A percentile compares a stretch with the other conserved stretches of the same genome.
Conservation (phyloP, 2,329 filamentous ascomycete species). For the Pestalotiopsis sp. region DNA sequence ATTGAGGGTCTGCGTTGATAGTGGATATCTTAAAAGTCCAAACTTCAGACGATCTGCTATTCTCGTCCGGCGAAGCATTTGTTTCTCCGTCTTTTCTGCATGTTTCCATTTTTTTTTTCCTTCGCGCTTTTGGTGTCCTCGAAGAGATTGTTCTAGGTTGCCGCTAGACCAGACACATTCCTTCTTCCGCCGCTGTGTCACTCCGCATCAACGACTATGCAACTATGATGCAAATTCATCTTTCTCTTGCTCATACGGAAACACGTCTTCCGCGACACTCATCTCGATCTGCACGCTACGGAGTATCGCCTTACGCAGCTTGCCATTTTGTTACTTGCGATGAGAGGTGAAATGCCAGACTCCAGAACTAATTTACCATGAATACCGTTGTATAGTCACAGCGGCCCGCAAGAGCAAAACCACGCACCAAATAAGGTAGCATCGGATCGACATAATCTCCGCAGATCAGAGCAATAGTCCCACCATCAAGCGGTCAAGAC, state of each 20-base stretch:
- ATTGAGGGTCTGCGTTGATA: too few species aligned
- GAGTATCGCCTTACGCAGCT: not conserved
- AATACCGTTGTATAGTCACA: too few species aligned
- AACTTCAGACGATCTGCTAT: too few species aligned
- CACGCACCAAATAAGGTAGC: not conserved
- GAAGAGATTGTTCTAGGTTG: not conserved
- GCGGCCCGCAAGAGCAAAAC: not conserved
- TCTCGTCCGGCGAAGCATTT: too few species aligned
- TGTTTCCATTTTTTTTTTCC: not conserved
- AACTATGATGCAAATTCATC: constrained; percentile 1
- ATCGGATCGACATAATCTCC: not conserved
- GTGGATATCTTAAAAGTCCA: too few species aligned
- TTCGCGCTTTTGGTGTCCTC: not conserved
- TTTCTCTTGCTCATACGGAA: constrained; percentile 1
- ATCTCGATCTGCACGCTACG: not conserved
- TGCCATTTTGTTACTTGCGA: not conserved
- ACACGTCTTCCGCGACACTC: not conserved
- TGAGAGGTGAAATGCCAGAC: not conserved
- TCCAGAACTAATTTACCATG: not conserved
- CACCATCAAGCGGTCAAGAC: not conserved
- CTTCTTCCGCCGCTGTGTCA: not conserved
- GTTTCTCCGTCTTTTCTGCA: too few species aligned
- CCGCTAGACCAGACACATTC: not conserved
- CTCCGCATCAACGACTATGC: not conserved
- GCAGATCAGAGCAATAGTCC: not conserved